Conservation (phyloP, 108 stramenopile species). For the Licmophora abbreviata region DNA sequence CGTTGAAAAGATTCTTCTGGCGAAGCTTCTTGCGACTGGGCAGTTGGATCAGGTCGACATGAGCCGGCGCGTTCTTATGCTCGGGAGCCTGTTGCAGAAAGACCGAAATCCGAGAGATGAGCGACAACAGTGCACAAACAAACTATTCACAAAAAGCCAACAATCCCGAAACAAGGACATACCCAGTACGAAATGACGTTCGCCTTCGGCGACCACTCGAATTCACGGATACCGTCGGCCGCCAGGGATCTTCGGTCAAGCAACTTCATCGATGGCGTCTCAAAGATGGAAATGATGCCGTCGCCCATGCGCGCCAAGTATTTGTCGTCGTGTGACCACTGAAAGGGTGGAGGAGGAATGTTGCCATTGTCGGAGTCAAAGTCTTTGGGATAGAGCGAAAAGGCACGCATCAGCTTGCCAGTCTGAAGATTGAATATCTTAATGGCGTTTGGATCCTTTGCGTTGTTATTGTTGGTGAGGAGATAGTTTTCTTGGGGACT, state of each 20-base stretch:
- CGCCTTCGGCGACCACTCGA: conserved; percentile 90
- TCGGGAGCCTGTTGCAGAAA: conserved; percentile 67
- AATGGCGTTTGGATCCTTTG: conserved; percentile 70
- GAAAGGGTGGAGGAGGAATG: conserved; percentile 78
- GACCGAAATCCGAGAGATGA: neutral
- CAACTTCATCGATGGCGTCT: conserved; percentile 83
- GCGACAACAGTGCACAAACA: neutral
- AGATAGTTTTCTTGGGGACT: conserved; percentile 85
- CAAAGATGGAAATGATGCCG: conserved; percentile 86
- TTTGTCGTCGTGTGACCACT: conserved; percentile 90
- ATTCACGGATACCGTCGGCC: conserved; percentile 88
- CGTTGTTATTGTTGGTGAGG: conserved; percentile 78
- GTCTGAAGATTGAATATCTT: conserved; percentile 87
- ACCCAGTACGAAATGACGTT: conserved; percentile 93
- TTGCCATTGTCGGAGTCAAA: conserved; percentile 9
- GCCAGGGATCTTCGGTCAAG: conserved; percentile 85
- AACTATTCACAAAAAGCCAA: neutral
- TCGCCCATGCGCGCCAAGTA: conserved; percentile 93
- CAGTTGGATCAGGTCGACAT: conserved; percentile 88
- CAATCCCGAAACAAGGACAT: conserved; percentile 8
- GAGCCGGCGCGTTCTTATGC: conserved; percentile 85
- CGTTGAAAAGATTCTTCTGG: conserved; percentile 93
- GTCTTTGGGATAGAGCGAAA: conserved; percentile 64
- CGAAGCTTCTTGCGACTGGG: conserved; percentile 86
- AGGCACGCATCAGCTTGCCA: conserved; percentile 74